phyloP scores from a whole-genome alignment of 2,329 filamentous ascomycete species.

The Epichloe bromicola region DNA sequence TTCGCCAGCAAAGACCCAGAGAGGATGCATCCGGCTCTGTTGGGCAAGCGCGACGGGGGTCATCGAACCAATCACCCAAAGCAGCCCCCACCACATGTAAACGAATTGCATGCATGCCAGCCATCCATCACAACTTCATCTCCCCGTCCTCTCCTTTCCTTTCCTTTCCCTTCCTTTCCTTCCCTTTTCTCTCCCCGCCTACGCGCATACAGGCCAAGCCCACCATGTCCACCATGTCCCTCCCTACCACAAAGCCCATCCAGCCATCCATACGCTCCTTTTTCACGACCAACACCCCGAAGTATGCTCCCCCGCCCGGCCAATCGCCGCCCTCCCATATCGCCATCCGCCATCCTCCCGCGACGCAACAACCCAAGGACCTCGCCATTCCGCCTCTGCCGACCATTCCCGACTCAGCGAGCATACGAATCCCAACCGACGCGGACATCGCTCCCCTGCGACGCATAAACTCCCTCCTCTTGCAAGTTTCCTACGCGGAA shows the following conservation, averaged over 20 bases:
- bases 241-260: slow-evolving; percentile 22
- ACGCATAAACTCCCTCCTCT: slow-evolving; percentile 51
- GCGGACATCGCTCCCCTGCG: slow-evolving; percentile 44
- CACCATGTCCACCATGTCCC: slow-evolving; percentile 29
- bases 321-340: slow-evolving; percentile 17
- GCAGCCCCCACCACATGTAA: no score
- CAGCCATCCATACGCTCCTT: slow-evolving; percentile 51
- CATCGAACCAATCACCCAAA: no score
- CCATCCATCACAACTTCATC: no score
- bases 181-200: neutral
- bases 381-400: slow-evolving; percentile 17
- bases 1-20: no score
- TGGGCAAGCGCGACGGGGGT: neutral
- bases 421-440: slow-evolving; percentile 36
- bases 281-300: slow-evolving; percentile 36
- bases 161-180: neutral
- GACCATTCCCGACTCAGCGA: slow-evolving; percentile 32
- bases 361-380: slow-evolving; percentile 11
- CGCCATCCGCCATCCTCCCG: slow-evolving; percentile 11
- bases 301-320: slow-evolving; percentile 21
- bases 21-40: no score
- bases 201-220: neutral
- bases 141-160: no score
- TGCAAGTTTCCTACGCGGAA: slow-evolving; percentile 51
- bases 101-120: no score